Base-by-base conservation (phyloP, 139 green algal species). In the Dunaliella sp. region DNA sequence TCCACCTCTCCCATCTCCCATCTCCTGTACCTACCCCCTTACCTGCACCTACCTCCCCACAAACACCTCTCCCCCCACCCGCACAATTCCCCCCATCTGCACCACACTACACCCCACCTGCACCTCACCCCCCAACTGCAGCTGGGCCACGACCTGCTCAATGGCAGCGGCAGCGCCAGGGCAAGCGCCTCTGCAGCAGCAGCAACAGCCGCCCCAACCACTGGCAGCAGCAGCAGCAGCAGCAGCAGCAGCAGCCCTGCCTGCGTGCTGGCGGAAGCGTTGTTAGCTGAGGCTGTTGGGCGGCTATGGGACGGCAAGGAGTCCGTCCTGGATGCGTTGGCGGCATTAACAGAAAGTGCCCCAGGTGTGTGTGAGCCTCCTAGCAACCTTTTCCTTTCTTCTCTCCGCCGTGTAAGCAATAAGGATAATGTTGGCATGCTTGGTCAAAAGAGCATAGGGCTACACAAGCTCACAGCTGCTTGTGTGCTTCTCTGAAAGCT, bases 221-320 rank as follows among this genome's bases (percentile, higher is more conserved):
- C n/a, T 82, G 77, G 3, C 32, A 32, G 77, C 32, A 30, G 77
- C 31, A 2, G 32, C 31, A 58, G 79, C 72, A 2, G 31, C n/a
- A 25, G 48, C 48, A 65, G 48, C 48, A 65, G 48, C 16, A 65
- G 48, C 48, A 65, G 48, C 48, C 48, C 48, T 65, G 48, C 48
- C 7, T 65, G 48, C 16, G 48, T 77, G n/a, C 78, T 91, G n/a
- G 57, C 33, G 2, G 82, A 84, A 72, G 88, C 91, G 75, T 74
- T 94, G 59, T 86, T 92, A 58, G 24, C 74, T 28, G 89, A 92
- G 85, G 59, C 37, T 1, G 2, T 3, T 3, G 79, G 94, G 0
- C 86, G 94, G 77, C 87, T 97, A 78, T 97, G 95, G 95, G 94
- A 97, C 16, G 95, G 95, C 80, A 97, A 97, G 87, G 93, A 96